phyloP scores from a whole-genome alignment of 1,284 basidiomycete species.

The Leccinum colubrinum region DNA sequence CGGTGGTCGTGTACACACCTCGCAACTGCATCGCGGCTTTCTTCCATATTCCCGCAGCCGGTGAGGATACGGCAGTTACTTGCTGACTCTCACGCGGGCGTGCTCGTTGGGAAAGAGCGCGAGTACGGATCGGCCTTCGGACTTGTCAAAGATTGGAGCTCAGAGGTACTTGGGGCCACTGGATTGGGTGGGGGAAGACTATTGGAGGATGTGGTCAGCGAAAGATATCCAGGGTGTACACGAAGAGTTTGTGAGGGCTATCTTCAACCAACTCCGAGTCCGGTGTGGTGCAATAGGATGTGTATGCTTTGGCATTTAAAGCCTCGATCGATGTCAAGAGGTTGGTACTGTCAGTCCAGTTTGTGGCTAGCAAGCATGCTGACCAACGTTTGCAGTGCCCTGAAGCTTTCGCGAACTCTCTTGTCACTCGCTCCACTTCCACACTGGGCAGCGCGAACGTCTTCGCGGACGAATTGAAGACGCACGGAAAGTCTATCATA shows the following conservation, averaged over 20 bases:
- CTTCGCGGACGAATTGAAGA: slow-evolving; percentile 68
- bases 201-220: slow-evolving; percentile 48
- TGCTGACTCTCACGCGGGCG: slow-evolving; percentile 62
- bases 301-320: slow-evolving; percentile 66
- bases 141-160: slow-evolving; percentile 64
- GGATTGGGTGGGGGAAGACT: slow-evolving; percentile 42
- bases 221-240: slow-evolving; percentile 50
- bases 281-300: slow-evolving; percentile 57
- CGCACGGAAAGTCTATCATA: slow-evolving; percentile 83
- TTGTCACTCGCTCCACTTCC: slow-evolving; percentile 62
- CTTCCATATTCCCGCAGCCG: slow-evolving; percentile 52
- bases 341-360: slow-evolving; percentile 37
- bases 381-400: slow-evolving; percentile 46
- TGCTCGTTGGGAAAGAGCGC: slow-evolving; percentile 62
- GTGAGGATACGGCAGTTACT: slow-evolving; percentile 33
- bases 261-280: slow-evolving; percentile 61
- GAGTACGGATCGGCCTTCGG: slow-evolving; percentile 61
- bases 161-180: slow-evolving; percentile 50
- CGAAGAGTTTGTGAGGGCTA: slow-evolving; percentile 44
- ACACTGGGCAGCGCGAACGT: slow-evolving; percentile 79
- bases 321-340: slow-evolving; percentile 57
- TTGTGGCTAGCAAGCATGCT: slow-evolving; percentile 5
- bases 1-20: slow-evolving; percentile 57
- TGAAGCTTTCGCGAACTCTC: slow-evolving; percentile 71
- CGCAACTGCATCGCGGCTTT: slow-evolving; percentile 41